These are phyloP conservation scores for Coffea canephora DNA, from an alignment of 257 asterid genomes.

Conservation along the genomic window DNA sequence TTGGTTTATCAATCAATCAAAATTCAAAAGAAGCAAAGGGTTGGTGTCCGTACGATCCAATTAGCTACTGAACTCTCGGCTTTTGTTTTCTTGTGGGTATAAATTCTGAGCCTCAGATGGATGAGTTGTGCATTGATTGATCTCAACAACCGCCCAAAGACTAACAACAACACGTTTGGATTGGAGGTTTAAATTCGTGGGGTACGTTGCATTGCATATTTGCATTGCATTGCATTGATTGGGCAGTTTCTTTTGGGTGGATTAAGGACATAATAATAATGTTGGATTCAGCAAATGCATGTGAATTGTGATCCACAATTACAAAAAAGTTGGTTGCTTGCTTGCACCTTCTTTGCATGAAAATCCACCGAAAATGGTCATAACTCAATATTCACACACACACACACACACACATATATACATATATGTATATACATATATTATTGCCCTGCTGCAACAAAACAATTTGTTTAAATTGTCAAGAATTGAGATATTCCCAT, in stretches of 20 bases:
- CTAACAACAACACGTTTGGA: background rate
- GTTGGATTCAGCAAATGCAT: slow-evolving; percentile 22
- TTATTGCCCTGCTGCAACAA: too few relatives aligned
- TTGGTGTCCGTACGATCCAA: background rate
- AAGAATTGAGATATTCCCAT: too few relatives aligned
- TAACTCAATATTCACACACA: too few relatives aligned
- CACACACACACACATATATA: too few relatives aligned
- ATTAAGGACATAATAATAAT: too few relatives aligned
- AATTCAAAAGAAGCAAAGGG: too few relatives aligned
- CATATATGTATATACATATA: too few relatives aligned
- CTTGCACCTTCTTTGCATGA: slow-evolving; percentile 21
- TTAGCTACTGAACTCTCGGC: too few relatives aligned
- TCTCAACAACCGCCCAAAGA: background rate
- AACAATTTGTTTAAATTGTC: too few relatives aligned
- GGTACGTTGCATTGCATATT: background rate
- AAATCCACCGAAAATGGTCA: background rate
- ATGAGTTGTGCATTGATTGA: background rate
- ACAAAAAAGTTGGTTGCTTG: slow-evolving; percentile 8
- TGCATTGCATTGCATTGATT: background rate
- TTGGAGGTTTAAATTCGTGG: background rate
- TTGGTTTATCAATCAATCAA: too few relatives aligned
- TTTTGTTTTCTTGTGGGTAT: background rate
- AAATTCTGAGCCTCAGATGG: background rate
- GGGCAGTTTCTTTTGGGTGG: background rate
- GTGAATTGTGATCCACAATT: slow-evolving; percentile 13